phyloP scores from a whole-genome alignment of 2,329 filamentous ascomycete species.

The Penicillium sp. region DNA sequence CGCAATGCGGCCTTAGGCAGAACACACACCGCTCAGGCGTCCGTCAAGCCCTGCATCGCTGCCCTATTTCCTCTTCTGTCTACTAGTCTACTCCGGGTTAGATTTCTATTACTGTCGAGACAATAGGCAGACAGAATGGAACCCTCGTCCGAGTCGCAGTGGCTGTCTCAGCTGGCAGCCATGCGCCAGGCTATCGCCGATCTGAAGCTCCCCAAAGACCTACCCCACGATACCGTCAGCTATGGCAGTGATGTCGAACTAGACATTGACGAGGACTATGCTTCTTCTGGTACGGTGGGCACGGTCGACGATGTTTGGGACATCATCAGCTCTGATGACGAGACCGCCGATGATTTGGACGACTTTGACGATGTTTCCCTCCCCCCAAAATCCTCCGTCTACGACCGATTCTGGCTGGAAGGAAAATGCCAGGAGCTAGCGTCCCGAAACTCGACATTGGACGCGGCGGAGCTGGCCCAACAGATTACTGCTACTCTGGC shows the following conservation, averaged over 20 bases:
- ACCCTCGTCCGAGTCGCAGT: conserved; percentile 56
- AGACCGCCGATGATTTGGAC: conserved; percentile 62
- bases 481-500: conserved; percentile 72
- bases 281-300: conserved; percentile 51
- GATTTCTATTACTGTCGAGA: neutral
- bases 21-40: conserved; percentile 15
- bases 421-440: conserved; percentile 65
- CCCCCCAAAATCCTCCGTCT: conserved; percentile 33
- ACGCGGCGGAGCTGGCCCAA: conserved; percentile 65
- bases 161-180: conserved; percentile 76
- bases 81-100: neutral
- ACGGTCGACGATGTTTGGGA: conserved; percentile 81
- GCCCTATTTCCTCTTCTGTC: conserved; percentile 14
- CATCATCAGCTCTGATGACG: conserved; percentile 70
- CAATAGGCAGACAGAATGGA: conserved; percentile 9
- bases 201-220: conserved; percentile 55
- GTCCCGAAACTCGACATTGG: conserved; percentile 60
- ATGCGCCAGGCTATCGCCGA: conserved; percentile 83
- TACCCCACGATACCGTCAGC: conserved; percentile 36
- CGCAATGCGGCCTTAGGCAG: conserved; percentile 12
- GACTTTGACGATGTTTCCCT: conserved; percentile 45
- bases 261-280: conserved; percentile 60
- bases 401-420: conserved; percentile 66
- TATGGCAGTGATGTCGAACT: conserved; percentile 55
- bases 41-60: conserved; percentile 9